A percentile compares a stretch with the other conserved stretches of the same genome.
Conservation (phyloP, 352 stramenopile species). For the Pythium guiyangense region DNA sequence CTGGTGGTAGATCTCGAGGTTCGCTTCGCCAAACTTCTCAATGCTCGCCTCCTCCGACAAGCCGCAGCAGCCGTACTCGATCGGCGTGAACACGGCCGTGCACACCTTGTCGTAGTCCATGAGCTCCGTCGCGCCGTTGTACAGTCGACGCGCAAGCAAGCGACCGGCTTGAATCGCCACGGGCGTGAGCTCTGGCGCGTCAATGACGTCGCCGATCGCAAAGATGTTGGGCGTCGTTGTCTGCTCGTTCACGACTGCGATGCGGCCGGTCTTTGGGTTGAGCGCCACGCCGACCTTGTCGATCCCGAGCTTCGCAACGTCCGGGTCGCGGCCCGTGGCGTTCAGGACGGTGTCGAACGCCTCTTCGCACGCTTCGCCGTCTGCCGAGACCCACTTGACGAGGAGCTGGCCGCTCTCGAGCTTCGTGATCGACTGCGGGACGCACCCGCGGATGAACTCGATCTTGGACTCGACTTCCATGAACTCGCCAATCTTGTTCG, state of each 20-base stretch:
- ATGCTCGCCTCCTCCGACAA: conserved; percentile 95
- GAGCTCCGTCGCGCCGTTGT: conserved; percentile 62
- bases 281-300: conserved; percentile 83
- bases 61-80: conserved; percentile 97
- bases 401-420: conserved; percentile 76
- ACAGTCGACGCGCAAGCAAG: conserved; percentile 90
- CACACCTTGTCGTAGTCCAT: conserved; percentile 94
- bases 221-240: conserved; percentile 95
- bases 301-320: conserved; percentile 89
- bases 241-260: conserved; percentile 90
- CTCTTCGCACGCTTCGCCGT: conserved; percentile 62
- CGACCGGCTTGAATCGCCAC: conserved; percentile 96
- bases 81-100: conserved; percentile 94
- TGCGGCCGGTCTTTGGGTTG: conserved; percentile 92
- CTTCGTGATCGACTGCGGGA: conserved; percentile 92
- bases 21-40: conserved; percentile 83
- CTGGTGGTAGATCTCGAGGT: conserved; percentile 95
- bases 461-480: conserved; percentile 90
- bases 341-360: conserved; percentile 97
- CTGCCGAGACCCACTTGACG: conserved; percentile 73
- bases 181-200: conserved; percentile 96
- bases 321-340: conserved; percentile 91
- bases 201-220: conserved; percentile 96
- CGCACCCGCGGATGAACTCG: conserved; percentile 88
- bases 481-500: conserved; percentile 90